Conservation (phyloP, 2,329 filamentous ascomycete species). For the Bipolaris gigantea region DNA sequence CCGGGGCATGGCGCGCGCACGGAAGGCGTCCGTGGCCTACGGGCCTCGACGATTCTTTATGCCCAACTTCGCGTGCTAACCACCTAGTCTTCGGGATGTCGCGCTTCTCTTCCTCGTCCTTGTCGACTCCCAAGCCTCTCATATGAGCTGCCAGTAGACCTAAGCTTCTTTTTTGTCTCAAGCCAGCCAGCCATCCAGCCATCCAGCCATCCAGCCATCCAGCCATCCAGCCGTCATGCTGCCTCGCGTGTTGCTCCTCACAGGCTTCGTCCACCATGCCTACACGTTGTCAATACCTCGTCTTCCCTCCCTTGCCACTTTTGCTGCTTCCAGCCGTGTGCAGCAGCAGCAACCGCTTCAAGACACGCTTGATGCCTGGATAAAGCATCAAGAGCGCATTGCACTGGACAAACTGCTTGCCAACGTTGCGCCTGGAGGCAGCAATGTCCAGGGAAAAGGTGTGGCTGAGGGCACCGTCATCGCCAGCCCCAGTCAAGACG, state of each 20-base stretch:
- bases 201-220: not conserved
- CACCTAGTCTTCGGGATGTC: not conserved
- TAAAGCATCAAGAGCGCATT: slow-evolving; percentile 41
- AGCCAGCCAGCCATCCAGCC: not conserved
- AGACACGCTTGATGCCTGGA: slow-evolving; percentile 40
- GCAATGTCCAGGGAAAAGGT: slow-evolving; percentile 38
- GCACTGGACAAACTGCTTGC: slow-evolving; percentile 46
- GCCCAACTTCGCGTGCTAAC: slow-evolving; percentile 6
- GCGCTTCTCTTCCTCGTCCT: not conserved
- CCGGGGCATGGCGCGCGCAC: slow-evolving; percentile 3
- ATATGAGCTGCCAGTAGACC: slow-evolving; percentile 2
- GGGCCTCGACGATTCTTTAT: slow-evolving; percentile 3
- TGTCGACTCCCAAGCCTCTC: not conserved
- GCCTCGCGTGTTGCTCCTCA: slow-evolving; percentile 7
- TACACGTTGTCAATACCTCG: slow-evolving; percentile 38
- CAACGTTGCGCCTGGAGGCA: slow-evolving; percentile 49
- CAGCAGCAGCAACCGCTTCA: slow-evolving; percentile 34
- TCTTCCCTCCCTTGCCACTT: slow-evolving; percentile 17
- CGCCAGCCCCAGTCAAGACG: slow-evolving; percentile 47
- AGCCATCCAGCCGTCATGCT: slow-evolving; percentile 10
- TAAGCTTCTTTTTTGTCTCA: not conserved
- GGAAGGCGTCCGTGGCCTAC: not conserved
- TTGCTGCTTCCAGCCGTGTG: slow-evolving; percentile 20
- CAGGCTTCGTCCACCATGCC: slow-evolving; percentile 16
- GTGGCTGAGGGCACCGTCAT: slow-evolving; percentile 48